Evolutionary conservation across 23 red algal species (phyloP), one percentile per base, ranked within the genome.

Genomic region (Agarophyton chilense): DNA sequence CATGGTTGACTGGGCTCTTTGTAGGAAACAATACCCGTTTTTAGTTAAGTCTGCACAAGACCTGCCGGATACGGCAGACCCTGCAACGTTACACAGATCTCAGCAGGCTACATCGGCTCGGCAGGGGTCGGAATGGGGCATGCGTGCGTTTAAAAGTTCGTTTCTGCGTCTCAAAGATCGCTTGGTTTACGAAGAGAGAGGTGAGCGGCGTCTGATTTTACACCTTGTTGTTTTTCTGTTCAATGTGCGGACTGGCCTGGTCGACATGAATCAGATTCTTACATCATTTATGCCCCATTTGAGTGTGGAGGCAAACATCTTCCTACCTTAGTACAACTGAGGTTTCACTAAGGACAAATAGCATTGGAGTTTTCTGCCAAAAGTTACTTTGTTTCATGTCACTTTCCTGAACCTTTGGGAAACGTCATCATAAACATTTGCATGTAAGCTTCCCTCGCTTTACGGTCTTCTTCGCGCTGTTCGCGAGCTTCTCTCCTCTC

Each of bases 131-230:
- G 63, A 74, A 29, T 86, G 41, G 63, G 82, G 63, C 5, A 72
- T 86, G 82, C 0, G 63, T 2, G 82, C 82, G 1, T 58, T 72
- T 57, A 61, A 72, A 73, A 12, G 58, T 4, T 35, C 43, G 14
- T 86, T 86, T 53, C 11, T 46, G 44, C 21, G 61, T 3, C 24
- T 86, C 10, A 72, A 86, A 29, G 63, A 71, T 41, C 24, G 82
- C 25, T 71, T 86, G 10, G 64, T 52, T 21, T 86, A 53, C 22
- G 36, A 86, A 72, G 82, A 86, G 25, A 45, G 63, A 14, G 82
- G 62, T 13, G 82, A 86, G 17, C 10, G 66, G 42, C 39, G 13
- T 3, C 12, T 42, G 10, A 52, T 72, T 51, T 57, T 86, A 39
- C 43, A 36, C 13, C 12, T 21, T 47, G 12, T 52, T 73, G 61